Evolutionary conservation across 2,329 filamentous ascomycete species (phyloP).

Genomic region (Aspergillus alliaceus): DNA sequence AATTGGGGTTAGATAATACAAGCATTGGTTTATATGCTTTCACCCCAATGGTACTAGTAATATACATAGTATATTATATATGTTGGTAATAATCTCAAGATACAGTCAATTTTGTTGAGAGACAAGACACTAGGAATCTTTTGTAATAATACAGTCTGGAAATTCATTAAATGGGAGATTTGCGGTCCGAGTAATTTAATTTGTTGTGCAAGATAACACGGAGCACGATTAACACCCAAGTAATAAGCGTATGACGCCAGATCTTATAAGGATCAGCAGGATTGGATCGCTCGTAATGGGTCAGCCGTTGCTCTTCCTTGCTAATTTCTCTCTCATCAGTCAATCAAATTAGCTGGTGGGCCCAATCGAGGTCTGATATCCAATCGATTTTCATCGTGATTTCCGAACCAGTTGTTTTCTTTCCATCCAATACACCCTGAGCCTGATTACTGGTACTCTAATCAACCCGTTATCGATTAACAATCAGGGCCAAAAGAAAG

Average conservation of each 20-base stretch:
- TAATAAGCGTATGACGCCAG: constrained; percentile 2
- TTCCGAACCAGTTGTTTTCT: not conserved
- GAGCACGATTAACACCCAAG: not conserved
- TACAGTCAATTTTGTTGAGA: no score
- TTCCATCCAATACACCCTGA: constrained; percentile 8
- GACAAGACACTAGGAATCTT: no score
- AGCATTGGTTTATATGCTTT: no score
- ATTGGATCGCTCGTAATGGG: not conserved
- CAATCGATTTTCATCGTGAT: not conserved
- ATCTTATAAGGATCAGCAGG: constrained; percentile 8
- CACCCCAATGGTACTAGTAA: no score
- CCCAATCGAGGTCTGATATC: constrained; percentile 2
- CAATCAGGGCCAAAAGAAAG: not conserved
- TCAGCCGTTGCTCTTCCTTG: not conserved
- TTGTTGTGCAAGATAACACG: not conserved
- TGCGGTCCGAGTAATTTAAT: not conserved
- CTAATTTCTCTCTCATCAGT: no score
- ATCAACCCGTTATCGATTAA: no score
- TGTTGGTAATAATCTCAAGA: no score
- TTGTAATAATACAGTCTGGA: no score
- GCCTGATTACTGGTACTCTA: constrained; percentile 5
- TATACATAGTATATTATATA: no score
- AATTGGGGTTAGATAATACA: no score
- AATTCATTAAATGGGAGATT: not conserved
- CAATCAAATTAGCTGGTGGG: no score